Conservation (phyloP, 2,329 filamentous ascomycete genomes). For the Talaromyces sp. region DNA sequence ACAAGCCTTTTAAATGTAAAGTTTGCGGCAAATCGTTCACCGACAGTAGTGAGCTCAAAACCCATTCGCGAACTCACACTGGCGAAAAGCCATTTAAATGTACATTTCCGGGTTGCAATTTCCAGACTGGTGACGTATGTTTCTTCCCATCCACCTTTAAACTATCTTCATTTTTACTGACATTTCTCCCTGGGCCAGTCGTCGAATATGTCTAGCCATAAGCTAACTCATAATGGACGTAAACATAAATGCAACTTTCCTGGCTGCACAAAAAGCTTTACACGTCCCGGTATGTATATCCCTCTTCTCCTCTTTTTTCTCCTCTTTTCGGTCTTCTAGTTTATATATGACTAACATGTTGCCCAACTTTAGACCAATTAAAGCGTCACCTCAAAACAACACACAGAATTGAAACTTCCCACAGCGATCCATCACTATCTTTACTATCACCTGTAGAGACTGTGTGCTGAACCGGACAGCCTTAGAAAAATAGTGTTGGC, state of each 20-base stretch:
- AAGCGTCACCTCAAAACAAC: slow-evolving; percentile 16
- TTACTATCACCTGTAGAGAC: background rate
- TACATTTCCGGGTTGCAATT: slow-evolving; percentile 38
- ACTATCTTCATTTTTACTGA: background rate
- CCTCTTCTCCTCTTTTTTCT: background rate
- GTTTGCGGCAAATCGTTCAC: slow-evolving; percentile 40
- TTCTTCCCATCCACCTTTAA: background rate
- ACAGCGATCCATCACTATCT: background rate
- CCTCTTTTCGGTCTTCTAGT: background rate
- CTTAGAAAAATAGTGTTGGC: background rate
- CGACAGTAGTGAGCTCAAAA: slow-evolving; percentile 43
- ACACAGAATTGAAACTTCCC: slow-evolving; percentile 9
- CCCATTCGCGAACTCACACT: slow-evolving; percentile 39
- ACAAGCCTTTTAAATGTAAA: slow-evolving; percentile 40
- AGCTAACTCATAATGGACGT: slow-evolving; percentile 40
- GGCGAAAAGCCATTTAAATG: slow-evolving; percentile 43
- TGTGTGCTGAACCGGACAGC: background rate
- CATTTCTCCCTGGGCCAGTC: slow-evolving; percentile 23
- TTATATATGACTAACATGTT: background rate
- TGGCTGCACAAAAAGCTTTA: slow-evolving; percentile 41
- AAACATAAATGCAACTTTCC: slow-evolving; percentile 37
- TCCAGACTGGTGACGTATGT: slow-evolving; percentile 41
- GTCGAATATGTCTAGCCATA: slow-evolving; percentile 43
- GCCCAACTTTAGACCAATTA: slow-evolving; percentile 9
- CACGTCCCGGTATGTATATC: slow-evolving; percentile 35